Conservation (phyloP, 345 rosid species). For the Salix arbutifolia region DNA sequence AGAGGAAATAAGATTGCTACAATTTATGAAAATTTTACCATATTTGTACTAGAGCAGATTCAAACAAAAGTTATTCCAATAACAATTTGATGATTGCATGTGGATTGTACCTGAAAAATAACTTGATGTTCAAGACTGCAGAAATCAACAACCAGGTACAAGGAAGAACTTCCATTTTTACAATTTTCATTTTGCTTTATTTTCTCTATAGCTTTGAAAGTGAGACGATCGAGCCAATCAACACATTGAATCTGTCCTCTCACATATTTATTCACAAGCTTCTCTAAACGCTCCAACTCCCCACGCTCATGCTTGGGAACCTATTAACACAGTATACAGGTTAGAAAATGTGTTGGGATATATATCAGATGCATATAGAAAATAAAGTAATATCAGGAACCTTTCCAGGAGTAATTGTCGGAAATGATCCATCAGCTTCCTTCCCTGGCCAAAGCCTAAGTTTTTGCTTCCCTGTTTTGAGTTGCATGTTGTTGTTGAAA, state of each 20-base stretch:
- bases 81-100: conserved; percentile 7
- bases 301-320: conserved; percentile 91
- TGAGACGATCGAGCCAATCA: conserved; percentile 91
- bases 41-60: background rate
- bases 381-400: conserved; percentile 36
- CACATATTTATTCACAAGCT: conserved; percentile 85
- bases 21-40: background rate
- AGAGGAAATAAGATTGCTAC: background rate
- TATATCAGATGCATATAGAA: background rate
- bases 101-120: conserved; percentile 72
- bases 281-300: conserved; percentile 89
- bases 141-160: conserved; percentile 82
- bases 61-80: background rate
- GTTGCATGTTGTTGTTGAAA: conserved; percentile 81
- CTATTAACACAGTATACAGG: conserved; percentile 29
- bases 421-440: conserved; percentile 88
- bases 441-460: conserved; percentile 89
- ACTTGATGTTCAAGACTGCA: conserved; percentile 92
- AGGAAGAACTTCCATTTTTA: conserved; percentile 63
- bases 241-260: conserved; percentile 80
- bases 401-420: conserved; percentile 92
- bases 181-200: conserved; percentile 74
- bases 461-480: conserved; percentile 92
- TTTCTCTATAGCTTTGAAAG: conserved; percentile 75
- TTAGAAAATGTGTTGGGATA: background rate